A percentile compares a stretch with the other conserved stretches of the same genome.
These are phyloP conservation scores for Kalanchoe fedtschenkoi DNA, from an alignment of 164 flowering plant genomes.

Conservation along the genomic window DNA sequence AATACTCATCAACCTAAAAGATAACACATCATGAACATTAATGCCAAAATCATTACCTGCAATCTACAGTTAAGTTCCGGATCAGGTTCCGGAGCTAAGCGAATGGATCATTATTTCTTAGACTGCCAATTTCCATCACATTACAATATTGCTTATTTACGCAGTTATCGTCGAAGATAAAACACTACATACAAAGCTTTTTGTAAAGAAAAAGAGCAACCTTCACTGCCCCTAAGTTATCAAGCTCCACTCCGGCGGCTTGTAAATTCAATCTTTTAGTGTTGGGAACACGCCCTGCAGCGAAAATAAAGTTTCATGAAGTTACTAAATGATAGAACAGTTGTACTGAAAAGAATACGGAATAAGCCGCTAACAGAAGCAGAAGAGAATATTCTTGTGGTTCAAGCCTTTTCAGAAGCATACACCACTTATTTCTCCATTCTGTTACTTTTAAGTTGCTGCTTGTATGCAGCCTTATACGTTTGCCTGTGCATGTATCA, in stretches of 20 bases:
- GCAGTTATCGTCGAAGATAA: neutral
- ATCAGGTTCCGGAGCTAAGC: neutral
- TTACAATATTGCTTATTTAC: neutral
- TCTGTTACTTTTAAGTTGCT: neutral
- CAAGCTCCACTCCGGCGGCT: conserved; percentile 83
- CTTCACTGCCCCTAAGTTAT: conserved; percentile 75
- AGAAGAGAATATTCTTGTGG: neutral
- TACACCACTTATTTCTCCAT: neutral
- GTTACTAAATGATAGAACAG: too few species aligned
- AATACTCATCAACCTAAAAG: conserved; percentile 77
- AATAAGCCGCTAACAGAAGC: neutral
- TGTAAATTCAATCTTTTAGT: conserved; percentile 82
- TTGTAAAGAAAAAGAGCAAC: conserved; percentile 23
- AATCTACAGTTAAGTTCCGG: neutral
- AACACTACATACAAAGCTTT: neutral
- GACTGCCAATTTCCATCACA: neutral
- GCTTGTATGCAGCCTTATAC: neutral
- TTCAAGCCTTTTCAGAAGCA: neutral
- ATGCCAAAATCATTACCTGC: neutral
- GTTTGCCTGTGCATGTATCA: neutral
- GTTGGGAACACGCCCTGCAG: conserved; percentile 77
- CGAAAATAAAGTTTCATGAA: neutral
- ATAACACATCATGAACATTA: neutral
- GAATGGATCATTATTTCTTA: neutral
- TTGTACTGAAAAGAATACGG: too few species aligned